Evolutionary conservation across 1,139 yeast genomes (phyloP).

Genomic region (Zygosaccharomyces sapae): DNA sequence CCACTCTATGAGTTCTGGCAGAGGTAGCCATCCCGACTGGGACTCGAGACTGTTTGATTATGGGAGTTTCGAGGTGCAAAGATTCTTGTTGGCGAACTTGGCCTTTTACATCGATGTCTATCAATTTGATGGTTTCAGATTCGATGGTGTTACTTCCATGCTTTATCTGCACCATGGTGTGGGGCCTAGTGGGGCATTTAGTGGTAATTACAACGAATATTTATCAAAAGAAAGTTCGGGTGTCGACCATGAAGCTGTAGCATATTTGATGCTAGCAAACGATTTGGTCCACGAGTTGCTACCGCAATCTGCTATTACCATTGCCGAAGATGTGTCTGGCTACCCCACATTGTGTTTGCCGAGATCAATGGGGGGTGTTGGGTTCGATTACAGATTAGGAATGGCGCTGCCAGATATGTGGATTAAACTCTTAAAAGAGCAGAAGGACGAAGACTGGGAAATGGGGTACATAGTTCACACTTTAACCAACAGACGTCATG

Average conservation of each 20-base stretch:
- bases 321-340: conserved; percentile 97
- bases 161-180: conserved; percentile 88
- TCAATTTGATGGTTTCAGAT: conserved; percentile 90
- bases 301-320: conserved; percentile 58
- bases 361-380: conserved; percentile 74
- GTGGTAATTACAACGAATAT: conserved; percentile 92
- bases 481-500: conserved; percentile 81
- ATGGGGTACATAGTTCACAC: conserved; percentile 75
- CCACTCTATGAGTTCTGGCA: conserved; percentile 49
- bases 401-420: conserved; percentile 99
- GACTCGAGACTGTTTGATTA: conserved; percentile 91
- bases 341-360: conserved; percentile 92
- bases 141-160: conserved; percentile 96
- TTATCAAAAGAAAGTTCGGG: conserved; percentile 61
- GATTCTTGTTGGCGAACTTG: conserved; percentile 83
- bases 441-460: conserved; percentile 87
- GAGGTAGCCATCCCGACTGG: conserved; percentile 90
- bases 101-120: conserved; percentile 80
- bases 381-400: conserved; percentile 87
- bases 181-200: conserved; percentile 74
- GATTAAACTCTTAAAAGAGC: conserved; percentile 87
- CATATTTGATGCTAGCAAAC: conserved; percentile 85
- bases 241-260: conserved; percentile 83
- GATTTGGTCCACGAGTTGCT: conserved; percentile 57
- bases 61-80: conserved; percentile 81